These are phyloP conservation scores for Lonicera japonica DNA, from an alignment of 129 eudicot genomes.

Conservation along the genomic window DNA sequence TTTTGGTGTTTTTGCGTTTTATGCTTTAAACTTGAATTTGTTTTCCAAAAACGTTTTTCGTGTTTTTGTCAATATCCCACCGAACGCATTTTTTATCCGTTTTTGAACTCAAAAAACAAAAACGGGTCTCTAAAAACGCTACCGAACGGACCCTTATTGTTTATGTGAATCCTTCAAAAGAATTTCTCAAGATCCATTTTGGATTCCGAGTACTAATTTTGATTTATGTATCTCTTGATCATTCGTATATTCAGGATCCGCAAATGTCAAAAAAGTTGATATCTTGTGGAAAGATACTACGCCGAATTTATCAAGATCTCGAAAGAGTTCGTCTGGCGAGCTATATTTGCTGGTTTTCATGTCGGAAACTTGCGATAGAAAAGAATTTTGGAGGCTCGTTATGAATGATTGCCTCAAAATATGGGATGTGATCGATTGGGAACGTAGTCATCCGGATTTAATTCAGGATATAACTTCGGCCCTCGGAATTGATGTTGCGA, in stretches of 20 bases:
- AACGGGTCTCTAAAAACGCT: no score
- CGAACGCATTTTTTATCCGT: no score
- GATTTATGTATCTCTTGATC: not conserved
- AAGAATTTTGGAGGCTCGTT: conserved; percentile 53
- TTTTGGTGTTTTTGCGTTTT: no score
- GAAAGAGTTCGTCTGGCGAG: conserved; percentile 44
- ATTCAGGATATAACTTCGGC: conserved; percentile 49
- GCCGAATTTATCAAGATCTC: conserved; percentile 27
- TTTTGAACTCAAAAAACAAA: no score
- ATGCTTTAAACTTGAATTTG: no score
- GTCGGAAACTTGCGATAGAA: conserved; percentile 51
- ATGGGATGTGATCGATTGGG: conserved; percentile 84
- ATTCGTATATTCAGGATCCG: conserved; percentile 46
- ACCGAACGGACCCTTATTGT: no score
- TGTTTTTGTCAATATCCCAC: no score
- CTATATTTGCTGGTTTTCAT: conserved; percentile 66
- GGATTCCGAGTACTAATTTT: not conserved
- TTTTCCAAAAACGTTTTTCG: no score
- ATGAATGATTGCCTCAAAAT: conserved; percentile 56
- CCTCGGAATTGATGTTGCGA: conserved; percentile 73
- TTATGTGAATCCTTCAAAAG: no score
- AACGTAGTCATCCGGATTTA: conserved; percentile 81
- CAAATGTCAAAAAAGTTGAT: conserved; percentile 78
- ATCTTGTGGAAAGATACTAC: conserved; percentile 70
- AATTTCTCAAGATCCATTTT: not conserved